Evolutionary conservation across 1,284 basidiomycete species (phyloP).

Genomic region (Peniophora sp.): DNA sequence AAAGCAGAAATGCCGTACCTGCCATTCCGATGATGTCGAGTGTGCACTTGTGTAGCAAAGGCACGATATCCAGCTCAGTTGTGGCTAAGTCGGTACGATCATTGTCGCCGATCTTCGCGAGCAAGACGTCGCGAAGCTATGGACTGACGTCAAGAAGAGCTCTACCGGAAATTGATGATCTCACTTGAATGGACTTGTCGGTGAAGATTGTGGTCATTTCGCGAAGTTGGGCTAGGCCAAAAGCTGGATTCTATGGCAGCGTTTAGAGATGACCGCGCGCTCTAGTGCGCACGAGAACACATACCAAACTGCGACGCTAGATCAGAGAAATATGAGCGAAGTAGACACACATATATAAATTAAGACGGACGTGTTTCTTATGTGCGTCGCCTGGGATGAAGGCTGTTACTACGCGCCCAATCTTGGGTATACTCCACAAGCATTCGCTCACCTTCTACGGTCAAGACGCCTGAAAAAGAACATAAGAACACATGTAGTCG

Average conservation of each 20-base stretch:
- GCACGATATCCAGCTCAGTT: constrained; percentile 28
- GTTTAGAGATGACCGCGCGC: background rate
- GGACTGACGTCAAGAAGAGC: background rate
- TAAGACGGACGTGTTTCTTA: background rate
- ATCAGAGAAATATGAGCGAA: background rate
- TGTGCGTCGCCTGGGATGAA: background rate
- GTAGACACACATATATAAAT: too few relatives aligned
- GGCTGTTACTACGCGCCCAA: background rate
- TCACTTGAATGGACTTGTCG: constrained; percentile 20
- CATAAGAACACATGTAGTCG: background rate
- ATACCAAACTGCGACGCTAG: constrained; percentile 5
- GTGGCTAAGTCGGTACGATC: constrained; percentile 4
- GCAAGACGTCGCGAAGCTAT: constrained; percentile 19
- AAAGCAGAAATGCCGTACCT: constrained; percentile 16
- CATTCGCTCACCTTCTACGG: background rate
- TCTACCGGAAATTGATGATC: background rate
- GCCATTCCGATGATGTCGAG: constrained; percentile 44
- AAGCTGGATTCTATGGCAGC: constrained; percentile 21
- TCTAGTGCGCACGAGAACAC: background rate
- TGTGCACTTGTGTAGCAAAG: constrained; percentile 35
- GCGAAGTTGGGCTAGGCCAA: constrained; percentile 21
- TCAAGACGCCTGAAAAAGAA: background rate
- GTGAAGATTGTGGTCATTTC: constrained; percentile 24
- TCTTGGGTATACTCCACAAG: background rate
- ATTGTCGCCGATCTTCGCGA: constrained; percentile 4